phyloP scores from a whole-genome alignment of 140 eudicot species.

The Cichorium intybus region DNA sequence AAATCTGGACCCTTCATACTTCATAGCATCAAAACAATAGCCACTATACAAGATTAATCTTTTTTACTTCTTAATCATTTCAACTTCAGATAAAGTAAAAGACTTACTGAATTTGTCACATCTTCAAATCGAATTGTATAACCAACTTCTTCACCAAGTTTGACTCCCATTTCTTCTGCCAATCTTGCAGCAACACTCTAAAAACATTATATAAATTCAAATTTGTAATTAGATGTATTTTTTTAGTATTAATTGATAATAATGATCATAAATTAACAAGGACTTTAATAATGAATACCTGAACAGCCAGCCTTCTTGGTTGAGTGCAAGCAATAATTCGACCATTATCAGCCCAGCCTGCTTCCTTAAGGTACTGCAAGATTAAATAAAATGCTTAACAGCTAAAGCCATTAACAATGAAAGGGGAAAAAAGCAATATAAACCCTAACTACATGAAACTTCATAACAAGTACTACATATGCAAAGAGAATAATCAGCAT shows the following conservation, averaged over 20 bases:
- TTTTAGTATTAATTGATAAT: neutral
- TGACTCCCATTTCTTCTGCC: slow-evolving; percentile 96
- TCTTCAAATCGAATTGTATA: slow-evolving; percentile 94
- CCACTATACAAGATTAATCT: neutral
- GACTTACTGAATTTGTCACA: slow-evolving; percentile 66
- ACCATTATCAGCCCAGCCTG: slow-evolving; percentile 97
- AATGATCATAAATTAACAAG: neutral
- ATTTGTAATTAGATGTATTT: neutral
- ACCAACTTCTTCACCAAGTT: slow-evolving; percentile 96
- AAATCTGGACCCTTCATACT: slow-evolving; percentile 26
- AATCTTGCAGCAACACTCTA: slow-evolving; percentile 91
- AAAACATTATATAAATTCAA: slow-evolving; percentile 1
- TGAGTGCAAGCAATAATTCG: slow-evolving; percentile 90
- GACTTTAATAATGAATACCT: slow-evolving; percentile 42
- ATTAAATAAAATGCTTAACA: neutral
- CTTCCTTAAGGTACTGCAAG: slow-evolving; percentile 83
- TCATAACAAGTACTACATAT: slow-evolving; percentile 1
- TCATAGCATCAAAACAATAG: neutral
- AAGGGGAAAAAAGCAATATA: neutral
- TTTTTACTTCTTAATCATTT: neutral
- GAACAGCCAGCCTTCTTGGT: slow-evolving; percentile 93
- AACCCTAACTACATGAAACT: slow-evolving; percentile 20
- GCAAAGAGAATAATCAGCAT: neutral
- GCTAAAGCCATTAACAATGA: neutral
- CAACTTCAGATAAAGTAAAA: slow-evolving; percentile 20